Evolutionary conservation across 2,329 filamentous ascomycete species (phyloP).

Genomic region (Emergomyces orientalis): DNA sequence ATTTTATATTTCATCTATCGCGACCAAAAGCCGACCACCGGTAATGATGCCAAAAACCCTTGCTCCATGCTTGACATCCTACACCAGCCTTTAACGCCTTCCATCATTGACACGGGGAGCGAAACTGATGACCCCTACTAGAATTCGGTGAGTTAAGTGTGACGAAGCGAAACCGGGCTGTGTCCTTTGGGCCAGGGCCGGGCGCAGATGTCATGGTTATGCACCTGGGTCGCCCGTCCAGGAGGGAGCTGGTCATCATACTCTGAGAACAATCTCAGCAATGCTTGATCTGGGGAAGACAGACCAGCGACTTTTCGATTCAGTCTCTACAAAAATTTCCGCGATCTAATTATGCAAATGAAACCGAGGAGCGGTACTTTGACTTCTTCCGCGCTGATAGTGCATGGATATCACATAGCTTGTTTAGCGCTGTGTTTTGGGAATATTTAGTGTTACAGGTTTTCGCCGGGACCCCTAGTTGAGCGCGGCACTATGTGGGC

Average conservation of each 20-base stretch:
- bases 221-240: neutral
- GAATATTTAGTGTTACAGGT: neutral
- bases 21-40: neutral
- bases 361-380: neutral
- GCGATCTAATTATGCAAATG: too few relatives aligned
- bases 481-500: neutral
- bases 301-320: neutral
- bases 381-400: neutral
- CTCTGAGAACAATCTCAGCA: neutral
- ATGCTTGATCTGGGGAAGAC: neutral
- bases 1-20: neutral
- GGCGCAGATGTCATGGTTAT: neutral
- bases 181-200: too few relatives aligned
- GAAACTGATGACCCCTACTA: neutral
- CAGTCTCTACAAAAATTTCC: neutral
- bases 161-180: neutral
- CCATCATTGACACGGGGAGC: neutral
- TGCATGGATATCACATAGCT: neutral
- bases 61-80: neutral
- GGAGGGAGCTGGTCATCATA: neutral
- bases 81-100: neutral
- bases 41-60: neutral
- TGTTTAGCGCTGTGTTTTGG: neutral
- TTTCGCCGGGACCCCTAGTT: neutral
- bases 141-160: neutral